A percentile compares a stretch with the other conserved stretches of the same genome.
phyloP scores from a whole-genome alignment of 352 stramenopile species.

The Globisporangium cederbergense region DNA sequence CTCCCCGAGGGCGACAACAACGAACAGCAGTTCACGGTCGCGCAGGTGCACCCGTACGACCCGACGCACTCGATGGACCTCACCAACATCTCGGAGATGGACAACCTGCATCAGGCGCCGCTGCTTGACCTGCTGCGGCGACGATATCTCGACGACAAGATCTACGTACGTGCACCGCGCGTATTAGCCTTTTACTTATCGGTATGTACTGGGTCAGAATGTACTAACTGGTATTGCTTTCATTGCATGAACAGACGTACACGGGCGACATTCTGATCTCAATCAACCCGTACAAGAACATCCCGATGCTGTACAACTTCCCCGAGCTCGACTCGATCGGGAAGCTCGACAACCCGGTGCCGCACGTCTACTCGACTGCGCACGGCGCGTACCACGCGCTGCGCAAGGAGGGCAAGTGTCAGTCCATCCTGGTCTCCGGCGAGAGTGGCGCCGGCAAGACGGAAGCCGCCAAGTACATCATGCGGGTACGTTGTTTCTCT shows the following conservation, averaged over 20 bases:
- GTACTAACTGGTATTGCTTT: not conserved
- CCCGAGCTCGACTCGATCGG: constrained; percentile 84
- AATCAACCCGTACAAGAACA: constrained; percentile 96
- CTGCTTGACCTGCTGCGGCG: constrained; percentile 86
- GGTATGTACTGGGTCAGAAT: too few species aligned
- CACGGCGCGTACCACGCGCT: constrained; percentile 82
- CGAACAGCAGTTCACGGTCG: constrained; percentile 77
- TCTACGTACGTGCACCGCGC: constrained; percentile 63
- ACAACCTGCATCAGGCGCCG: constrained; percentile 90
- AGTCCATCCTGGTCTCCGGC: constrained; percentile 85
- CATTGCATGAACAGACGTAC: constrained; percentile 65
- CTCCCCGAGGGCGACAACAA: constrained; percentile 70
- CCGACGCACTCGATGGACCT: constrained; percentile 86
- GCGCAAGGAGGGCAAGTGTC: constrained; percentile 73
- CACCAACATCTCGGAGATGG: constrained; percentile 92
- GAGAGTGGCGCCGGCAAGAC: constrained; percentile 88
- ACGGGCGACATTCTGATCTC: constrained; percentile 95
- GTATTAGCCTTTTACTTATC: too few species aligned
- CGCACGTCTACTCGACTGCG: constrained; percentile 83
- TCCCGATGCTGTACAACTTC: constrained; percentile 90
- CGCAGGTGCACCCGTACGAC: constrained; percentile 89
- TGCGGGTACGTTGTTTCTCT: constrained; percentile 53
- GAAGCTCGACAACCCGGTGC: constrained; percentile 82
- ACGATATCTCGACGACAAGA: constrained; percentile 89
- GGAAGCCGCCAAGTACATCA: constrained; percentile 90